A percentile compares a stretch with the other conserved stretches of the same genome.
phyloP scores from a whole-genome alignment of 2,329 filamentous ascomycete genomes.

The Phyllosticta capitalensis region DNA sequence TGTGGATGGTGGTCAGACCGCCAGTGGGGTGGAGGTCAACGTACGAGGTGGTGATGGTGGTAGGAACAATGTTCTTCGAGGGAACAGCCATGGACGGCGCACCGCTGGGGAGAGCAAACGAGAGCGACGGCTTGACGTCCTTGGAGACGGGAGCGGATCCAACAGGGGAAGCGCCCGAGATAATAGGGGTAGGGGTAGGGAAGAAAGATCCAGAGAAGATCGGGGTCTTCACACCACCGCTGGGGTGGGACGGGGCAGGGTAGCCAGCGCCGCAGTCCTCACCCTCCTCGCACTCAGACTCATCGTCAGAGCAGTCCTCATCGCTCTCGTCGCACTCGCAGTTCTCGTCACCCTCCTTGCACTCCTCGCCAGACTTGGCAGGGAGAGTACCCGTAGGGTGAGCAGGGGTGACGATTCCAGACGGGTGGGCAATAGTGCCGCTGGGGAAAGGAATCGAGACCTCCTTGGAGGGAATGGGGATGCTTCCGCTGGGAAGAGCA shows the following conservation, averaged over 20 bases:
- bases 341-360: neutral
- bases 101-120: neutral
- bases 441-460: neutral
- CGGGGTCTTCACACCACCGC: neutral
- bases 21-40: slow-evolving; percentile 25
- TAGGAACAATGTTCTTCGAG: neutral
- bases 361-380: neutral
- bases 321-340: neutral
- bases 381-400: neutral
- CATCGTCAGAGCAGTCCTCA: neutral
- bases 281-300: neutral
- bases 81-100: neutral
- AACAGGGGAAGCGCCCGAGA: neutral
- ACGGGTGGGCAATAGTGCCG: neutral
- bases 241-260: neutral
- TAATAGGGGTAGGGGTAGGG: neutral
- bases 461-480: neutral
- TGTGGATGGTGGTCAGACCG: slow-evolving; percentile 22
- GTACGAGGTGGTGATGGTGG: slow-evolving; percentile 20
- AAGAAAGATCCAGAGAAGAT: neutral
- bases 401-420: neutral
- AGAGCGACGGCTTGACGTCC: neutral
- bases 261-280: neutral
- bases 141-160: neutral
- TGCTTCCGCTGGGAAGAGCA: too few relatives aligned